Base-by-base conservation (phyloP, 768 basidiomycete genomes). In the Mycena indigotica region DNA sequence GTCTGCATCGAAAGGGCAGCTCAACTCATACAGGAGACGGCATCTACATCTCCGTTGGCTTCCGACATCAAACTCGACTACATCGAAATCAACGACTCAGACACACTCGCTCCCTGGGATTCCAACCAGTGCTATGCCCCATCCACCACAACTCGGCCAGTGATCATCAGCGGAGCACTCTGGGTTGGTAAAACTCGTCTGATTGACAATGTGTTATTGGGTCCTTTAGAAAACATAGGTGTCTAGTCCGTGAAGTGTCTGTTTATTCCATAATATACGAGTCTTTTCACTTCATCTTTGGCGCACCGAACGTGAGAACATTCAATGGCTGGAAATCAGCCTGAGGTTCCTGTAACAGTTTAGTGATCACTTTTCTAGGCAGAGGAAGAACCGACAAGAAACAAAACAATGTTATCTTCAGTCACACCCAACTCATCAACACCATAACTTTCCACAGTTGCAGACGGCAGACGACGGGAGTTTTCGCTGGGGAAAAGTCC, bases 201-300 rank as follows among this genome's bases (percentile, higher is more conserved):
- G 64, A 98, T 99, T 40, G 96, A 99, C 73, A 99, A 98, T 69
- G 71, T 97, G 51, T 75, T 97, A 40, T 71, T 97, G 1, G 93
- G 86, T 8, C n/a, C n/a, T n/a, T n/a, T n/a, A n/a, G n/a, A n/a
- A n/a, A 76, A 84, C 63, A 59, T 66, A 46, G 26, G 40, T 32
- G 21, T 35, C 32, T 35, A 35, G 32, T 17, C 32, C 21, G 30
- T 24, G 39, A 29, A 12, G 41, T 55, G 8, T 46, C 28, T n/a
- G 23, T 29, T 51, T 26, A 21, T 35, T 32, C 41, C 51, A 57
- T 50, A 57, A 53, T 25, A 35, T 35, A 35, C 32, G 6, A 24
- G 19, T 38, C 49, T 30, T 19, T 39, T 30, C 16, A 28, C 16
- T 26, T 28, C 24, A 28, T 29, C 28, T 49, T 50, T 12, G 72